Percentiles rank a stretch among this genome's conserved stretches.
These are phyloP conservation scores for Decorospora gaudefroyi DNA, from an alignment of 2,329 filamentous ascomycete genomes.

Conservation along the genomic window DNA sequence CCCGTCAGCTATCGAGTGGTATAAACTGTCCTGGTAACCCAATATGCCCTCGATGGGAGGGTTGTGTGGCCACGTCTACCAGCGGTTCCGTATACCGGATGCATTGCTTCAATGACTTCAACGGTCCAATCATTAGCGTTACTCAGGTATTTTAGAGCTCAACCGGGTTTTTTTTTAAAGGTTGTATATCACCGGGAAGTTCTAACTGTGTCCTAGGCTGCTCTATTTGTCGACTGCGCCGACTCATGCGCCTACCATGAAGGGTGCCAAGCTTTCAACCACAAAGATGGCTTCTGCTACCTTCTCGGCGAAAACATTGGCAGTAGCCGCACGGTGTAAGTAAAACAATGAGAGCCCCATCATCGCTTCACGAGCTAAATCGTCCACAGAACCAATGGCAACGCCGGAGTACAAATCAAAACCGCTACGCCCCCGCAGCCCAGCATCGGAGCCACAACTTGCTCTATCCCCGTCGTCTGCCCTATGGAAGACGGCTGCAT, in stretches of 20 bases:
- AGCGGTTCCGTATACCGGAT: slow-evolving; percentile 16
- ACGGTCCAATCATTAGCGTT: slow-evolving; percentile 10
- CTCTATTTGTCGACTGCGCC: slow-evolving; percentile 12
- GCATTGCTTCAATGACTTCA: slow-evolving; percentile 15
- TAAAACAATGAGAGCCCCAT: neutral
- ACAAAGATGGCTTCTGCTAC: slow-evolving; percentile 18
- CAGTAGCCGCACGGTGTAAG: slow-evolving; percentile 6
- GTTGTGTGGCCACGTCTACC: slow-evolving; percentile 12
- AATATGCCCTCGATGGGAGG: slow-evolving; percentile 15
- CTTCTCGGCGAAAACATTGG: slow-evolving; percentile 13
- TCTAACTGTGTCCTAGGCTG: slow-evolving; percentile 5
- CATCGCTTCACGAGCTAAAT: too few species aligned
- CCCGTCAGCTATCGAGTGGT: neutral
- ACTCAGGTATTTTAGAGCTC: too few species aligned
- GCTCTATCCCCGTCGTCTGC: slow-evolving; percentile 6
- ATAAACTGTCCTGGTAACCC: slow-evolving; percentile 8
- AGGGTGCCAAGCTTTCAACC: slow-evolving; percentile 14
- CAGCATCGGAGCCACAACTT: slow-evolving; percentile 4
- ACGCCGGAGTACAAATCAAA: slow-evolving; percentile 6
- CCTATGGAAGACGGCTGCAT: slow-evolving; percentile 12
- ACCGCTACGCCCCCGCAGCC: slow-evolving; percentile 1
- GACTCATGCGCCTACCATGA: slow-evolving; percentile 12
- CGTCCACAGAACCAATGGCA: neutral
- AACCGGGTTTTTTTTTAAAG: neutral
- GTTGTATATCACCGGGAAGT: neutral